Base-by-base conservation (phyloP, 225 moss, liverwort and hornwort species). In the Ulota crispa region DNA sequence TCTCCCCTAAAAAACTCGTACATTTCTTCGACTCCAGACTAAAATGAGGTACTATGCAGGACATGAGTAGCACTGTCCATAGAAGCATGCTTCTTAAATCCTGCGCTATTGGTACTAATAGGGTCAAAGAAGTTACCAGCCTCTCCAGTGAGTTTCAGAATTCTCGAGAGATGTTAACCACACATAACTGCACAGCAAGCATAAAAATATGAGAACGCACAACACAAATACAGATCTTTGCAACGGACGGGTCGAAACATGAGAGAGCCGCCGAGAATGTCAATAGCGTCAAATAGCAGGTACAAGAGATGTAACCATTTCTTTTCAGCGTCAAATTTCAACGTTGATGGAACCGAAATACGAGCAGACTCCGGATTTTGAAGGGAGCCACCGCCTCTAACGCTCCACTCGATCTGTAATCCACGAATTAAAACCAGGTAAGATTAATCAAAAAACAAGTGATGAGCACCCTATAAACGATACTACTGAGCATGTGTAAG, bases 281-380 rank as follows among this genome's bases (percentile, higher is more conserved):
- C 72, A 68, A 16, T 6, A 34, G 54, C 41, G 45, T 42, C 28
- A 62, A 80, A 50, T 60, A 18, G 67, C 60, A 62, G 42, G 78
- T 34, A 80, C 61, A 74, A 54, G 65, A 64, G 24, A 52, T 65
- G 30, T 72, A 72, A 94, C 99, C 99, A 99, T 57, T 92, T 88
- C 73, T 75, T 94, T 43, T 94, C 88, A 67, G 80, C 66, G 53
- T 93, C 87, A 88, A 86, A 93, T 79, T 83, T 93, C 88, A 99
- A 73, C 4, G 93, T 93, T 24, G 94, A 93, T 23, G 99, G 96
- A 81, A 99, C 94, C 21, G 99, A 99, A 72, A 99, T 86, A 52
- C 99, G 99, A 55, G 99, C 99, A 80, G 99, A 96, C 64, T 96
- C 96, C 47, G 93, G 80, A 85, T 99, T 99, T 61, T 94, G 94